Evolutionary conservation across 2,329 filamentous ascomycete species (phyloP).

Genomic region (Trichoderma koningiopsis): DNA sequence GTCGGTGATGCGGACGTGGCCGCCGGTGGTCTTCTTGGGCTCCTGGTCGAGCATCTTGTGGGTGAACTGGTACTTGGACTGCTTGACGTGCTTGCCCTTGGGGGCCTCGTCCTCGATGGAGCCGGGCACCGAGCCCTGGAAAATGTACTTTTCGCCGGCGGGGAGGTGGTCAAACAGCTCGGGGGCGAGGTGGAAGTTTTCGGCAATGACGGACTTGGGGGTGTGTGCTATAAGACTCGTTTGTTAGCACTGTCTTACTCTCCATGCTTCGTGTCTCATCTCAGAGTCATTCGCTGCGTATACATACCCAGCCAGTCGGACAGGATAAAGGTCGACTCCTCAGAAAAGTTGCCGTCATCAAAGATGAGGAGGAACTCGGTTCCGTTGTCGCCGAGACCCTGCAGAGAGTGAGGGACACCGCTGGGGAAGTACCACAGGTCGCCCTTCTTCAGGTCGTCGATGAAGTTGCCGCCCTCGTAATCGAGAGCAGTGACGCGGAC

Average conservation of each 20-base stretch:
- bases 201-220: conserved; percentile 68
- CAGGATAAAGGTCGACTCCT: conserved; percentile 70
- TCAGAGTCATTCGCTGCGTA: background rate
- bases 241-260: background rate
- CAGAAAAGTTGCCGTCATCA: conserved; percentile 54
- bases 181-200: conserved; percentile 74
- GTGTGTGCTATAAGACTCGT: conserved; percentile 60
- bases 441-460: conserved; percentile 74
- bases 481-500: conserved; percentile 74
- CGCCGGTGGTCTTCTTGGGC: conserved; percentile 66
- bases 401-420: conserved; percentile 75
- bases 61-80: conserved; percentile 69
- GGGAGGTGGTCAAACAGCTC: conserved; percentile 72
- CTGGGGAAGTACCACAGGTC: conserved; percentile 83
- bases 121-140: conserved; percentile 66
- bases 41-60: conserved; percentile 72
- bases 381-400: conserved; percentile 67
- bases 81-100: conserved; percentile 61
- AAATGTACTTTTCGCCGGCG: conserved; percentile 72
- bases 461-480: conserved; percentile 73
- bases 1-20: conserved; percentile 73
- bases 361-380: conserved; percentile 54
- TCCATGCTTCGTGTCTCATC: background rate
- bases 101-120: conserved; percentile 68
- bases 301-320: conserved; percentile 69